phyloP scores from a whole-genome alignment of 345 rosid genomes.

The Dimocarpus longan region DNA sequence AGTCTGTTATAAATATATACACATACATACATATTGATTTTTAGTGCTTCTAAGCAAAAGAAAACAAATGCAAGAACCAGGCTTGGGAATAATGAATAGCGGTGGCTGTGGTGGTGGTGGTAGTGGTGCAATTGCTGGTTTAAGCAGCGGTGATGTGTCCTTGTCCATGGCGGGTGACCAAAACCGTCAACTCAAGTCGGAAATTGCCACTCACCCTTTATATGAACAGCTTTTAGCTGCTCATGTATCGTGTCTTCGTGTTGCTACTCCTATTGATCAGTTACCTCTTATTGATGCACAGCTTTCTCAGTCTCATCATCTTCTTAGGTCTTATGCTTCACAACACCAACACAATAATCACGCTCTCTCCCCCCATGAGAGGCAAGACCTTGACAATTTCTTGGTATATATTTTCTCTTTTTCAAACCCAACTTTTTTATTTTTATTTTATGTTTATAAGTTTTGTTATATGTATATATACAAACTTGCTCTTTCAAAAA shows the following conservation, averaged over 20 bases:
- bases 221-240: slow-evolving; percentile 86
- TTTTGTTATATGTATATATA: not conserved
- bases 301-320: slow-evolving; percentile 79
- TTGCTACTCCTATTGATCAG: slow-evolving; percentile 97
- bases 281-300: slow-evolving; percentile 92
- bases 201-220: slow-evolving; percentile 83
- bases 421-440: not conserved
- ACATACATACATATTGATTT: not conserved
- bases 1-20: not conserved
- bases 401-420: slow-evolving; percentile 48
- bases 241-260: slow-evolving; percentile 88
- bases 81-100: slow-evolving; percentile 72
- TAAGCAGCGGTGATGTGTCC: slow-evolving; percentile 44
- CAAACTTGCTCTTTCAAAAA: not conserved
- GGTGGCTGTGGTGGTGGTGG: slow-evolving; percentile 24
- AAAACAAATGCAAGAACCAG: slow-evolving; percentile 71
- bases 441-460: not conserved
- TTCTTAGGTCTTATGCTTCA: slow-evolving; percentile 86
- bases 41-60: not conserved
- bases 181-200: slow-evolving; percentile 71
- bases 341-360: slow-evolving; percentile 43
- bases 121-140: slow-evolving; percentile 40
- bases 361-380: slow-evolving; percentile 61
- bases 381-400: slow-evolving; percentile 93
- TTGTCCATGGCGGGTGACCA: slow-evolving; percentile 44